Evolutionary conservation across 2,329 filamentous ascomycete species (phyloP), one percentile per base, ranked within the genome.

Genomic region (Emericellopsis atlantica): DNA sequence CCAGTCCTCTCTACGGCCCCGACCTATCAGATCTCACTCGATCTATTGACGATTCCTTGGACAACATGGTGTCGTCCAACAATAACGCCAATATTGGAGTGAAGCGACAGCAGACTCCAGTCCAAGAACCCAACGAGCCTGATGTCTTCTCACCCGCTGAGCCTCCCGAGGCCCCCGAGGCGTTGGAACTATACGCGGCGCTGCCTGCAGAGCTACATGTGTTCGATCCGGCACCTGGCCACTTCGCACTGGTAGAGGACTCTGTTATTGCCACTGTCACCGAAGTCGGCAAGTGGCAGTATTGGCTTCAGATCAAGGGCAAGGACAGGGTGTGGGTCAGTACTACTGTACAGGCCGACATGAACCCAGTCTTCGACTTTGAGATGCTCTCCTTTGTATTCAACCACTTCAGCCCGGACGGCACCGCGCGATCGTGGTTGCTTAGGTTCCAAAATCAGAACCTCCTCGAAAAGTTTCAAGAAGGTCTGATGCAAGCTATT

Each of bases 351-450:
- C 70, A 88, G 24, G 82, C 86, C 6, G 92, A 98, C 51, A 87
- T 96, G 60, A 96, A 96, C 52, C 92, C 92, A 0, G 89, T 98
- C 16, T 98, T 96, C 69, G 96, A 96, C 64, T 96, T 95, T 49
- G 92, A 98, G 59, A 96, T 90, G 53, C 71, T 95, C n/a, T 96
- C 90, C 0, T 96, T 96, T 58, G 95, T 98, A 54, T 98, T 98
- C 73, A 98, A 98, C 54, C 88, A 95, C 57, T 96, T 95, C 58
- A 76, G 83, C 12, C 74, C 81, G 31, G 86, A 95, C 59, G 87
- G 89, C 2, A 84, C 84, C 2, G 90, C 92, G 5, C 93, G 89
- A 59, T 98, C 92, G 1, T 98, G 92, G 90, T 74, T 98, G 12
- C 67, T 98, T 31, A 81, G 89, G 12, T 98, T 98, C 67, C 86